Evolutionary conservation across 371 early-diverging fungal genomes (phyloP).

Genomic region (Mucor velutinosus): DNA sequence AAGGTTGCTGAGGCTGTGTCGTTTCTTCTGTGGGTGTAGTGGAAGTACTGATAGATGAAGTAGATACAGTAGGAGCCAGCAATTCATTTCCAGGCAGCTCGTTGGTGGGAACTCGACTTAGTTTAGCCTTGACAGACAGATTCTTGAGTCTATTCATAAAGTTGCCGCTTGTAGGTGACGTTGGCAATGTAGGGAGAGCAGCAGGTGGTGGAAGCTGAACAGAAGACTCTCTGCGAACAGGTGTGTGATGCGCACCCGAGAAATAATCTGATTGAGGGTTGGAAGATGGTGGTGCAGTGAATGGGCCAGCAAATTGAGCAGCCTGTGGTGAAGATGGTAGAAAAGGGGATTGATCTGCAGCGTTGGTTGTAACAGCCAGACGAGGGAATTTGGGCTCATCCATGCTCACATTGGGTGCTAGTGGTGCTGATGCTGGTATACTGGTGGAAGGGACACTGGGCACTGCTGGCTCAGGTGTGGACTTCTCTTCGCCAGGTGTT

Average conservation of each 20-base stretch:
- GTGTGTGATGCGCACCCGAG: conserved; percentile 42
- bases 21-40: not conserved
- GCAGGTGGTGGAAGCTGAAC: conserved; percentile 46
- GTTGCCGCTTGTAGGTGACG: conserved; percentile 36
- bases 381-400: conserved; percentile 27
- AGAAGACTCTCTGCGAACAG: conserved; percentile 25
- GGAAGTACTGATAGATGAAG: not conserved
- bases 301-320: conserved; percentile 33
- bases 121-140: conserved; percentile 54
- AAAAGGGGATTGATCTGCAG: conserved; percentile 20
- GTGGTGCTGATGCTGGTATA: conserved; percentile 3
- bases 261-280: conserved; percentile 47
- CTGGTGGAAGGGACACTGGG: conserved; percentile 10
- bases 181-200: conserved; percentile 42
- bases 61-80: not conserved
- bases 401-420: not conserved
- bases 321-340: conserved; percentile 23
- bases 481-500: conserved; percentile 3
- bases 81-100: conserved; percentile 20
- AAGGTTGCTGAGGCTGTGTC: not conserved
- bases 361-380: conserved; percentile 31
- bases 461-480: not conserved
- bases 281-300: conserved; percentile 48
- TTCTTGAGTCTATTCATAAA: conserved; percentile 61
- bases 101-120: conserved; percentile 44